Evolutionary conservation across 768 basidiomycete genomes (phyloP), one percentile per base, ranked within the genome.

Genomic region (Phaeolepiota aurea): DNA sequence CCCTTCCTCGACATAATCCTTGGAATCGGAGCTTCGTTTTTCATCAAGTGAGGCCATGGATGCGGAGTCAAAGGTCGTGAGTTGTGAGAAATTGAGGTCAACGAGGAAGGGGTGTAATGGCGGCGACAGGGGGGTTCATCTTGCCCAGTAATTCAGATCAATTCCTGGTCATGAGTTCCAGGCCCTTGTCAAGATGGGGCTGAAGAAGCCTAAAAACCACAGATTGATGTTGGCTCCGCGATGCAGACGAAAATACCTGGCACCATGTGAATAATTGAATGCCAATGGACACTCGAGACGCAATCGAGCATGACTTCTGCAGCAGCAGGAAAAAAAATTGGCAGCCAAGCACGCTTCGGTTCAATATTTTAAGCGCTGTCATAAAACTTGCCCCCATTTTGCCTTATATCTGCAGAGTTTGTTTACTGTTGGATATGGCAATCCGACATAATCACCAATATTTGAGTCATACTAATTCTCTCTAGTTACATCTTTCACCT

Each of bases 1-100:
- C 21, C 48, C 49, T 4, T 42, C 46, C 2, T 49, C 50, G 7
- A 34, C 31, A n/a, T 31, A 18, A 14, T 19, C 34, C 35, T 46
- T 44, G 12, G 22, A 9, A 18, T 44, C 44, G 14, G 19, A 16
- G 23, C 11, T 18, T 36, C 34, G 34, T 19, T 38, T 38, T 22
- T 38, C 37, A 20, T 38, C 20, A 28, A 28, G 25, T 28, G 25
- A 28, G 25, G 25, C 7, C 25, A 28, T 28, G 25, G n/a, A n/a
- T 28, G n/a, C 25, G n/a, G n/a, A 7, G 25, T 28, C n/a, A 28
- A 7, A 28, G 7, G 25, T 28, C 25, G 25, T 28, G 25, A 28
- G 25, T 7, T 7, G 7, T 7, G n/a, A 28, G n/a, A n/a, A 28
- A n/a, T 28, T 28, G 7, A 7, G 25, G 25, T n/a, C n/a, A 28